These are phyloP conservation scores for Aureobasidium sp. DNA, from an alignment of 2,329 filamentous ascomycete genomes.

Conservation along the genomic window DNA sequence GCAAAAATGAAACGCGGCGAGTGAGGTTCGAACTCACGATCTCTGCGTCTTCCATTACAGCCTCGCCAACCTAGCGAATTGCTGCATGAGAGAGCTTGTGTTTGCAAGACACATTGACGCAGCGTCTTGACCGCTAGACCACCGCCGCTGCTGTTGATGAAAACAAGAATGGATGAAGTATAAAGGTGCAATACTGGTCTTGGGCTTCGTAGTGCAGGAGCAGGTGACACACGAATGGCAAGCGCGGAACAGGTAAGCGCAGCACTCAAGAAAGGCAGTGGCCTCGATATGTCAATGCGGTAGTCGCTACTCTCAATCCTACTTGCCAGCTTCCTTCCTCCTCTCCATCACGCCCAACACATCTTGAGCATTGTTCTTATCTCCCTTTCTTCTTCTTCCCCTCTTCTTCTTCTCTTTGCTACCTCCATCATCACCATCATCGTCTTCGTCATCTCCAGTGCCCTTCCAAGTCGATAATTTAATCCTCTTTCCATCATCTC, in stretches of 20 bases:
- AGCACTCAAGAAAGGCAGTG: background rate
- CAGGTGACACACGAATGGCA: background rate
- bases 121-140: no score
- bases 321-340: conserved; percentile 33
- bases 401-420: conserved; percentile 48
- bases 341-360: conserved; percentile 71
- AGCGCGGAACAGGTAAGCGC: background rate
- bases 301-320: background rate
- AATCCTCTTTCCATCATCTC: conserved; percentile 52
- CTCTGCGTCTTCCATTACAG: no score
- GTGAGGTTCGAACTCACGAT: background rate
- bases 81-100: no score
- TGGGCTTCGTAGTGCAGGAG: background rate
- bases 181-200: background rate
- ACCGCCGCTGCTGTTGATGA: no score
- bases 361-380: conserved; percentile 69
- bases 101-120: no score
- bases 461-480: conserved; percentile 59
- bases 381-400: conserved; percentile 63
- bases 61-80: no score
- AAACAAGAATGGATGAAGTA: no score
- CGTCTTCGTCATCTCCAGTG: conserved; percentile 42
- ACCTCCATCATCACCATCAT: conserved; percentile 32
- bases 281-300: background rate
- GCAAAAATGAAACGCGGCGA: background rate